Evolutionary conservation across 257 asterid genomes (phyloP), one percentile per base, ranked within the genome.

Genomic region (Fraxinus pennsylvanica): DNA sequence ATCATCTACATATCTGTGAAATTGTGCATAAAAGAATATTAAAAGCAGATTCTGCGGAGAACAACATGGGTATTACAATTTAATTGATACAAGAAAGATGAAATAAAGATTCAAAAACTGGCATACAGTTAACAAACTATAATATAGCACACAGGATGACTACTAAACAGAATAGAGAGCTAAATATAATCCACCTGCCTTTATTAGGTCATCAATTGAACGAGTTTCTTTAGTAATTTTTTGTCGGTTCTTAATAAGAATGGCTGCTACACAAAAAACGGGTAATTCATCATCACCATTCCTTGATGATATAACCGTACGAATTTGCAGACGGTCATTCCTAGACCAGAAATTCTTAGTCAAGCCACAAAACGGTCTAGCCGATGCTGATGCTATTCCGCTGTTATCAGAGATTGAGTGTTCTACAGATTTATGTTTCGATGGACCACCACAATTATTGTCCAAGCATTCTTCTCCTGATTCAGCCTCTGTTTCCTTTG

Each of bases 221-320:
- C 25, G 94, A 43, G 99, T 90, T 84, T 87, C 94, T 83, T 84
- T 85, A 79, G 90, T 84, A 81, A 94, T 87, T 87, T 91, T 94
- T 77, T 92, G 98, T 65, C 97, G 96, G 82, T 94, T 94, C 92
- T 89, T 86, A 77, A 94, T 84, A 75, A 94, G 99, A 82, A 94
- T 92, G 79, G 99, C 97, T 74, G 99, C 99, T 73, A 94, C 99
- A 81, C 96, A 89, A 57, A 92, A 94, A 75, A 94, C 97, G 33
- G 99, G 98, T 83, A 94, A 83, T 87, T 92, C 98, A 85, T 94
- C 97, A 78, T 90, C 93, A 67, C 94, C 92, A 67, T 89, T 91
- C 86, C 91, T 90, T 79, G 91, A 86, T 68, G 94, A 76, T 57
- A 87, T 78, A 66, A 83, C 83, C 22, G 90, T 84, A 75, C 84